These are phyloP conservation scores for Nitzschia putrida DNA, from an alignment of 108 stramenopile species.

Conservation along the genomic window DNA sequence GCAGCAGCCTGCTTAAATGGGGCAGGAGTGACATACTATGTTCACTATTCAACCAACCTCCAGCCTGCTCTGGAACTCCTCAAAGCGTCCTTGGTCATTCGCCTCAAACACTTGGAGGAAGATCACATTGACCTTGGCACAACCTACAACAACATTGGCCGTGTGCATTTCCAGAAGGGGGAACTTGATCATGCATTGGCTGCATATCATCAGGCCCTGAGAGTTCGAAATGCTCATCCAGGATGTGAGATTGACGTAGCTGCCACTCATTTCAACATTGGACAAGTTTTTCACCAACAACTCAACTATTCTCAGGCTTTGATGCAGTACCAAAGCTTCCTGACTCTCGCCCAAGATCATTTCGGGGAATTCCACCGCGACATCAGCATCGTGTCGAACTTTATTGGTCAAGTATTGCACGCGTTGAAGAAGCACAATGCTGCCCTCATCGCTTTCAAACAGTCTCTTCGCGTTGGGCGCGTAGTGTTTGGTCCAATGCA, in stretches of 20 bases:
- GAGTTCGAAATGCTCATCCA: slow-evolving; percentile 42
- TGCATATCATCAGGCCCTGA: slow-evolving; percentile 50
- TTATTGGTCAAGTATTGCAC: slow-evolving; percentile 62
- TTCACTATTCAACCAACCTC: slow-evolving; percentile 30
- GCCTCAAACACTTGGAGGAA: slow-evolving; percentile 27
- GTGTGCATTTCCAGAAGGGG: slow-evolving; percentile 44
- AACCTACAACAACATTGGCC: slow-evolving; percentile 59
- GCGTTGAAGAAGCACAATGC: slow-evolving; percentile 43
- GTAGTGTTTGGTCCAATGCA: slow-evolving; percentile 44
- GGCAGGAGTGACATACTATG: slow-evolving; percentile 54
- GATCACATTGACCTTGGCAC: slow-evolving; percentile 54
- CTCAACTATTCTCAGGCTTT: slow-evolving; percentile 46
- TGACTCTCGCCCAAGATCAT: slow-evolving; percentile 28
- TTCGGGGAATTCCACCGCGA: slow-evolving; percentile 56
- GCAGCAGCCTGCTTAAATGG: slow-evolving; percentile 57
- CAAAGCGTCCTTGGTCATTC: slow-evolving; percentile 32
- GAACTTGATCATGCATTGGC: slow-evolving; percentile 41
- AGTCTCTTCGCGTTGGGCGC: slow-evolving; percentile 42
- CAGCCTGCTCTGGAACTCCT: slow-evolving; percentile 31
- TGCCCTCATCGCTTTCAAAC: slow-evolving; percentile 43
- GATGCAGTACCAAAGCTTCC: slow-evolving; percentile 48
- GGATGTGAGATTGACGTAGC: slow-evolving; percentile 53
- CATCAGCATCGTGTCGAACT: slow-evolving; percentile 49
- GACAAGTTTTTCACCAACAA: slow-evolving; percentile 55
- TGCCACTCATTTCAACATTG: slow-evolving; percentile 62